Evolutionary conservation across 2,329 filamentous ascomycete genomes (phyloP).

Genomic region (Corinectria fuckeliana): DNA sequence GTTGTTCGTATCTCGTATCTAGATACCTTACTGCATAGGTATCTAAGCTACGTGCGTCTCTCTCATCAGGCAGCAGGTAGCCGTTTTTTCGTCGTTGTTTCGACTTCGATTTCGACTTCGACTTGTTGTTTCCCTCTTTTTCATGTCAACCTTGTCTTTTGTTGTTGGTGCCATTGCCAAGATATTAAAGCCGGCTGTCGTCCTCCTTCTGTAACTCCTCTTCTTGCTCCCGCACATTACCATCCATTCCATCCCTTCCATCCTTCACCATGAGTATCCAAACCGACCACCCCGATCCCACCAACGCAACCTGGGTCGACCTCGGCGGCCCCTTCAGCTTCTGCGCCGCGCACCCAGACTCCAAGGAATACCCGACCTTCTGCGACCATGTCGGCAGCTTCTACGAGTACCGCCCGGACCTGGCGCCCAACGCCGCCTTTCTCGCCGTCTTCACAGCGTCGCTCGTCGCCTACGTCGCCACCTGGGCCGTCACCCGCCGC

Average conservation of each 20-base stretch:
- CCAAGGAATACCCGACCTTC: no score
- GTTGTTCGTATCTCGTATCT: no score
- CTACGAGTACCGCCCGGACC: constrained; percentile 59
- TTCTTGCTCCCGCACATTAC: background rate
- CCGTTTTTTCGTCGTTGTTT: no score
- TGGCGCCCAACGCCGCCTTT: constrained; percentile 60
- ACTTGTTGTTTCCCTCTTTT: no score
- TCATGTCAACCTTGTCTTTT: no score
- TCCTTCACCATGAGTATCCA: constrained; percentile 2
- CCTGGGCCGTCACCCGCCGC: constrained; percentile 51
- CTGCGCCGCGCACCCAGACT: constrained; percentile 40
- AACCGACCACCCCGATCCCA: constrained; percentile 22
- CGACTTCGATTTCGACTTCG: no score
- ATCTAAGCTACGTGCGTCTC: no score
- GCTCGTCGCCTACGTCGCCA: constrained; percentile 48
- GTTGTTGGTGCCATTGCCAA: no score
- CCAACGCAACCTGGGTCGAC: constrained; percentile 30
- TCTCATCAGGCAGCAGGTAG: no score
- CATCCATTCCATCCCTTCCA: background rate
- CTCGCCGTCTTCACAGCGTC: constrained; percentile 56
- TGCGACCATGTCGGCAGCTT: constrained; percentile 46
- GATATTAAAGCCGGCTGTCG: background rate
- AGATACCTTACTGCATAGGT: no score
- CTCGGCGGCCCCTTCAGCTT: constrained; percentile 26
- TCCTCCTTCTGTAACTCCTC: background rate